Evolutionary conservation across 441 rosid genomes (phyloP), one percentile per base, ranked within the genome.

Genomic region (Cnidoscolus chayamansa): DNA sequence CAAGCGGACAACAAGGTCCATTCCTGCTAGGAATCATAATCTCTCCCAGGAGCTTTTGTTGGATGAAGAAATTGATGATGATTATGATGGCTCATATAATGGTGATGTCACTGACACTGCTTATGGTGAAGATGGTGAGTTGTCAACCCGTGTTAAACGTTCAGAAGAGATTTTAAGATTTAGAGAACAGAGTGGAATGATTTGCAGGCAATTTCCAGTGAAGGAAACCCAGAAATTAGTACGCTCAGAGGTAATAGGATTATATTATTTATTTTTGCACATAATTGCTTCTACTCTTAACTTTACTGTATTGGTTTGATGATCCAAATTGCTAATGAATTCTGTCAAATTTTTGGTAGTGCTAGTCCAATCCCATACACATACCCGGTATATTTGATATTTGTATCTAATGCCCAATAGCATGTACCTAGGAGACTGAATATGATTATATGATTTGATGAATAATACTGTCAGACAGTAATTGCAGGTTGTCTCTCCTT

Each of bases 191-290:
- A 84, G 82, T 84, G 97, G 91, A 77, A 67, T 85, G 75, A 80
- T 89, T 82, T 94, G 98, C 86, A 84, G 98, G 87, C 90, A 88
- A 65, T 80, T 77, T 83, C 94, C 97, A 64, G 98, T 92, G 47
- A 90, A 86, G 84, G 97, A 92, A 87, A 90, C 99, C 35, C 77
- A 81, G 69, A 82, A 50, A 79, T 89, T 92, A 73, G 69, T 94
- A 75, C 97, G 97, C 37, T 82, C 94, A 4, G 97, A 92, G 98
- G 98, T 89, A 77, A 67, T 43, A 12, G 32, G 25, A 7, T 37
- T 30, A 8, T 54, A 15, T 55, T 43, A 2, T 63, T 55, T 47
- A 8, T 55, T 32, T 62, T 63, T 40, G 5, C 25, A 10, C 66
- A 15, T 16, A 63, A n/a, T 63, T 63, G 30, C 25, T 37, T 61